A percentile compares a stretch with the other conserved stretches of the same genome.
phyloP scores from a whole-genome alignment of 768 basidiomycete species.

The Hygrophoropsis aurantiaca region DNA sequence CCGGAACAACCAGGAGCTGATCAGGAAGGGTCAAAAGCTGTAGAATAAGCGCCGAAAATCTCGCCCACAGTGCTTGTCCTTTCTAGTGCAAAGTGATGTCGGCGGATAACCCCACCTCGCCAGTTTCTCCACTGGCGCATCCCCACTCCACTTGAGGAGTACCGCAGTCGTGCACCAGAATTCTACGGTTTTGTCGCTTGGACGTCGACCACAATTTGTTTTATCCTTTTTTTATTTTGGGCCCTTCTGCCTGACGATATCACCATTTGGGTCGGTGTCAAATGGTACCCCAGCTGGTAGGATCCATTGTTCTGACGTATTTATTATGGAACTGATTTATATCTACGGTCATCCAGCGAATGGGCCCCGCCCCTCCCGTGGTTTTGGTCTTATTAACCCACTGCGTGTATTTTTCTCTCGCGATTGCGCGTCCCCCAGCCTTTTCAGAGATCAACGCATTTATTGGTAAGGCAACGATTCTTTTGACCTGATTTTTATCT shows the following conservation, averaged over 20 bases:
- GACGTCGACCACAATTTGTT: slow-evolving; percentile 73
- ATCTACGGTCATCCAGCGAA: too few species aligned
- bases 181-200: slow-evolving; percentile 91
- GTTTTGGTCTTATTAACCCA: slow-evolving; percentile 74
- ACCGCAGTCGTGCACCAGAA: slow-evolving; percentile 73
- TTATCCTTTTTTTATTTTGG: slow-evolving; percentile 75
- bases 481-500: slow-evolving; percentile 10
- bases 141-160: slow-evolving; percentile 40
- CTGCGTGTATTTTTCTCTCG: slow-evolving; percentile 72
- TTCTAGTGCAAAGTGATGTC: not conserved
- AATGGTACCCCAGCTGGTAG: slow-evolving; percentile 89
- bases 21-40: too few species aligned
- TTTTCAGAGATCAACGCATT: slow-evolving; percentile 69
- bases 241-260: slow-evolving; percentile 73
- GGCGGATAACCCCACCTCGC: slow-evolving; percentile 41
- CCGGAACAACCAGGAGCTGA: too few species aligned
- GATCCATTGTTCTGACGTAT: slow-evolving; percentile 13
- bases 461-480: slow-evolving; percentile 47
- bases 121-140: slow-evolving; percentile 44
- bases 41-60: too few species aligned
- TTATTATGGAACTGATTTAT: slow-evolving; percentile 2
- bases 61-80: too few species aligned
- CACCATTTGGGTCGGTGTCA: slow-evolving; percentile 64
- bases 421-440: slow-evolving; percentile 66
- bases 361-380: slow-evolving; percentile 86